phyloP scores from a whole-genome alignment of 129 eudicot genomes.

The Arctium lappa region DNA sequence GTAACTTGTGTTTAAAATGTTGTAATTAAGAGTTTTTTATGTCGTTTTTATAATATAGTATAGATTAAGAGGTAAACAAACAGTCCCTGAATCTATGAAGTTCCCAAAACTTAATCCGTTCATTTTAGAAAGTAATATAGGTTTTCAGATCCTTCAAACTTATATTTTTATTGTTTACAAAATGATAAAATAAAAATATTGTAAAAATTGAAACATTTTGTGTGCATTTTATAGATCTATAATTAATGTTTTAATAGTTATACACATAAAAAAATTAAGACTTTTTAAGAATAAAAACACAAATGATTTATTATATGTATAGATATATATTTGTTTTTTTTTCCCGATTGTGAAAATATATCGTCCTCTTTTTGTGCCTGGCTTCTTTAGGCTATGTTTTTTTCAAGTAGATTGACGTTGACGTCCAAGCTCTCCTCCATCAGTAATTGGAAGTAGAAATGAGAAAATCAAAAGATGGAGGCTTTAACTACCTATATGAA shows the following conservation, averaged over 20 bases:
- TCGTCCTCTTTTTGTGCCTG: not conserved
- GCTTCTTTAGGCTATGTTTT: not conserved
- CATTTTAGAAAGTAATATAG: not conserved
- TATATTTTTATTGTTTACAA: too few species aligned
- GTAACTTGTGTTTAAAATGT: too few species aligned
- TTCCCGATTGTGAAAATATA: not conserved
- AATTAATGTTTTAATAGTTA: too few species aligned
- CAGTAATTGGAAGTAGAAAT: not conserved
- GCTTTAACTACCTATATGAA: not conserved
- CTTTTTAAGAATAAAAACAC: too few species aligned
- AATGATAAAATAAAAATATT: too few species aligned
- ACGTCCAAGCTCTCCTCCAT: not conserved
- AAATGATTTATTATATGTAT: not conserved
- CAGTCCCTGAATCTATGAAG: not conserved
- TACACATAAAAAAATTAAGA: not conserved
- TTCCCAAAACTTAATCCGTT: not conserved
- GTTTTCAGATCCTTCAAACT: not conserved
- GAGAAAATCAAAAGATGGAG: not conserved
- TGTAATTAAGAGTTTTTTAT: too few species aligned
- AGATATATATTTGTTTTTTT: not conserved
- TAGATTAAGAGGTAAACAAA: too few species aligned
- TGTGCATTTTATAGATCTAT: not conserved
- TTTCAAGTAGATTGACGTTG: not conserved
- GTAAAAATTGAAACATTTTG: too few species aligned
- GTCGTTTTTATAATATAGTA: too few species aligned